A percentile compares a stretch with the other conserved stretches of the same genome.
phyloP scores from a whole-genome alignment of 306 rosid species.

The Crotalaria pallida region DNA sequence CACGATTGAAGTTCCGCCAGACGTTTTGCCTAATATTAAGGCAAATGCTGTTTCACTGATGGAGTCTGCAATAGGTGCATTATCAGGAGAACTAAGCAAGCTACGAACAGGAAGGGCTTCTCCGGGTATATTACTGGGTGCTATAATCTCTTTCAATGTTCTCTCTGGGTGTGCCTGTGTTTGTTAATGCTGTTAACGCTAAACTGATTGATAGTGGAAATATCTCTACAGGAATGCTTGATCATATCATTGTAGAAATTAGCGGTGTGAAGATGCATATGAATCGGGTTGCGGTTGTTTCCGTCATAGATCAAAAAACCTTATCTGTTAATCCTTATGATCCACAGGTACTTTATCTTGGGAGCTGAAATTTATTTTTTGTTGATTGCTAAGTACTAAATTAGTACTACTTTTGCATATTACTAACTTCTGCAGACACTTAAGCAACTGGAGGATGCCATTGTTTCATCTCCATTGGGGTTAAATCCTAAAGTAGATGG shows the following conservation, averaged over 20 bases:
- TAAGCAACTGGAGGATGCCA: constrained; percentile 73
- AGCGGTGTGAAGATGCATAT: constrained; percentile 78
- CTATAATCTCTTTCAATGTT: background rate
- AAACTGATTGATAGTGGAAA: background rate
- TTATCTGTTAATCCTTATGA: constrained; percentile 84
- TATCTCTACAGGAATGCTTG: constrained; percentile 80
- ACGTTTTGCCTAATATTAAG: constrained; percentile 64
- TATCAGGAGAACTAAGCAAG: constrained; percentile 66
- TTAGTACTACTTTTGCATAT: constrained; percentile 10
- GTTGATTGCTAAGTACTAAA: background rate
- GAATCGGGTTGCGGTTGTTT: constrained; percentile 78
- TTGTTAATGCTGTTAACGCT: constrained; percentile 13
- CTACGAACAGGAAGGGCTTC: constrained; percentile 93
- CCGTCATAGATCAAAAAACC: constrained; percentile 76
- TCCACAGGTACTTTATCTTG: constrained; percentile 48
- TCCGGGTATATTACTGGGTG: constrained; percentile 46
- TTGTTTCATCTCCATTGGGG: constrained; percentile 81
- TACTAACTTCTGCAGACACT: constrained; percentile 49
- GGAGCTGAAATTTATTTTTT: background rate
- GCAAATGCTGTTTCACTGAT: constrained; percentile 66
- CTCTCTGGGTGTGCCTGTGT: background rate
- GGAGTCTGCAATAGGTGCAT: constrained; percentile 74
- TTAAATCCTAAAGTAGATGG: constrained; percentile 77
- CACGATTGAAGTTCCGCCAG: constrained; percentile 50
- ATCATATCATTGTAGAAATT: constrained; percentile 83